Evolutionary conservation across 2,329 filamentous ascomycete species (phyloP).

Genomic region (Talaromyces sp.): DNA sequence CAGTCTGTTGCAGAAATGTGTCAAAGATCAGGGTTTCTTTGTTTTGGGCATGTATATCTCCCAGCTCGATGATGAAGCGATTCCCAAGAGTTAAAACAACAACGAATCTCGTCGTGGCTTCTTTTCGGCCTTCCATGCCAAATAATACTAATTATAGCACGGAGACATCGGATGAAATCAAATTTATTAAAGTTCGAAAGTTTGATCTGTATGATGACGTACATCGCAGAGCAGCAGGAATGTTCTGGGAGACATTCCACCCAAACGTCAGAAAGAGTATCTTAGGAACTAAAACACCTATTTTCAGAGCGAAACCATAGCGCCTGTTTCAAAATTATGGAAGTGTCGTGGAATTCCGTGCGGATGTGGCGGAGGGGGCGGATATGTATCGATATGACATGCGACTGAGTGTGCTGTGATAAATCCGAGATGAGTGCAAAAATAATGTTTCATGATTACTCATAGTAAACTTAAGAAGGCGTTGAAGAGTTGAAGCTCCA

Average conservation of each 20-base stretch:
- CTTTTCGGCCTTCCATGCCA: not conserved
- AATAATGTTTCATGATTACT: too few relatives aligned
- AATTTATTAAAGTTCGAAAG: not conserved
- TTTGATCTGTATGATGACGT: not conserved
- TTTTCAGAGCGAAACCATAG: not conserved
- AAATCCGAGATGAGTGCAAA: too few relatives aligned
- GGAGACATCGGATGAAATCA: not conserved
- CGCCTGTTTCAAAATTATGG: not conserved
- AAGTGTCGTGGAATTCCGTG: not conserved
- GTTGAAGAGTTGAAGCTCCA: not conserved
- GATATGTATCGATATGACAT: not conserved
- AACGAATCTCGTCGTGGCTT: not conserved
- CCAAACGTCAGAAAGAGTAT: too few relatives aligned
- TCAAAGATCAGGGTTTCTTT: not conserved
- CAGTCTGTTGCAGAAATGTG: not conserved
- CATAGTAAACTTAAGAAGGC: not conserved
- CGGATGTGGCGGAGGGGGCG: not conserved
- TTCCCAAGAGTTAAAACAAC: not conserved
- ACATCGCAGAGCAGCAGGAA: not conserved
- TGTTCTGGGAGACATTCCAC: not conserved
- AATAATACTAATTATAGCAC: not conserved
- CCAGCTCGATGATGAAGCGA: not conserved
- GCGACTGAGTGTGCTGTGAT: not conserved
- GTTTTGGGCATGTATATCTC: not conserved
- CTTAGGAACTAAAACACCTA: not conserved